Evolutionary conservation across 169 alveolate genomes (phyloP).

Genomic region (Cryptosporidium muris): DNA sequence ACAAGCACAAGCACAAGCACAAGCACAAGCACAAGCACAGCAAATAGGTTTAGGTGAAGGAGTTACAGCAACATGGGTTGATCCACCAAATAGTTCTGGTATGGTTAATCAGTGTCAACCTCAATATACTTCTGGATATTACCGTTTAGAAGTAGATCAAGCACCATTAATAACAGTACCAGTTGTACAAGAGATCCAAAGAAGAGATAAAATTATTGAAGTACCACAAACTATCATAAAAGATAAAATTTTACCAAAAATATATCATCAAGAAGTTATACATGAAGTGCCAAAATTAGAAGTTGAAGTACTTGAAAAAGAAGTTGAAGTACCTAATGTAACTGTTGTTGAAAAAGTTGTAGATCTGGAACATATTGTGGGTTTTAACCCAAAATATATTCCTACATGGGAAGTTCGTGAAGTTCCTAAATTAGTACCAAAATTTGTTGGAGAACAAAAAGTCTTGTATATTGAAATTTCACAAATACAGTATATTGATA

Average conservation of each 20-base stretch:
- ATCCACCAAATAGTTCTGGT: conserved; percentile 30
- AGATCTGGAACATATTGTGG: conserved; percentile 82
- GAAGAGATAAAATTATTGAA: conserved; percentile 83
- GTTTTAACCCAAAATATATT: conserved; percentile 83
- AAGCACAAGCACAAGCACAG: too few species aligned
- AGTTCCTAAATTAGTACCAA: conserved; percentile 84
- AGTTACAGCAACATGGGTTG: conserved; percentile 69
- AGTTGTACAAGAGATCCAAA: conserved; percentile 83
- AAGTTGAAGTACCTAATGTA: conserved; percentile 77
- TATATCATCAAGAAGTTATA: conserved; percentile 81
- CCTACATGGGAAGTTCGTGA: conserved; percentile 87
- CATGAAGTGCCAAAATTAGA: conserved; percentile 85
- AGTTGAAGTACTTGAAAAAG: conserved; percentile 79
- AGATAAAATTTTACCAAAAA: conserved; percentile 82
- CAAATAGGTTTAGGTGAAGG: conserved; percentile 59
- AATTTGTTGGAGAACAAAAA: conserved; percentile 85
- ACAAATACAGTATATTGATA: conserved; percentile 83
- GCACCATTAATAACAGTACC: conserved; percentile 84
- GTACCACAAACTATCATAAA: conserved; percentile 81
- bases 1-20: too few species aligned
- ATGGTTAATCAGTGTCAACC: conserved; percentile 17
- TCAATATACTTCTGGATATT: conserved; percentile 14
- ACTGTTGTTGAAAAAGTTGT: conserved; percentile 79
- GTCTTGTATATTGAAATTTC: conserved; percentile 84
- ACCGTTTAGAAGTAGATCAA: conserved; percentile 83